These are phyloP conservation scores for Solanum microdontum DNA, from an alignment of 257 asterid species.

Conservation along the genomic window DNA sequence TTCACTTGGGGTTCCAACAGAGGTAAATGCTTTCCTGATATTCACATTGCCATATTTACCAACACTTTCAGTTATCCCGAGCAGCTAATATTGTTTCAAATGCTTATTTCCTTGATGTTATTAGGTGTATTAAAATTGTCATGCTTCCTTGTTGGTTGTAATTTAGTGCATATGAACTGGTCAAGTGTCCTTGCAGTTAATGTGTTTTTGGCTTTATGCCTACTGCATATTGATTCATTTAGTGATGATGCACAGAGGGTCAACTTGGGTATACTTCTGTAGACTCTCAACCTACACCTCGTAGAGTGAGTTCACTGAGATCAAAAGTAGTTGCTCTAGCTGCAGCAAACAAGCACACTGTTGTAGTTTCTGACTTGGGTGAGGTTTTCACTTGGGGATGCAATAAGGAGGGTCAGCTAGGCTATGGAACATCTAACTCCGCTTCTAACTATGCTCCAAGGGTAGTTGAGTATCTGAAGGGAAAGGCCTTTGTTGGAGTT, in stretches of 20 bases:
- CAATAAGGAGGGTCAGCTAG: constrained; percentile 99
- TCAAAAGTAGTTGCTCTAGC: constrained; percentile 76
- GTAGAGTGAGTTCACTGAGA: constrained; percentile 79
- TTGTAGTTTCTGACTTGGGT: constrained; percentile 80
- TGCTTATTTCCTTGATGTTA: background rate
- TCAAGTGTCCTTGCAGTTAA: background rate
- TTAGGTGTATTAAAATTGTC: background rate
- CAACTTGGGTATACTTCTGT: constrained; percentile 99
- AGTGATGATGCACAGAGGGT: constrained; percentile 62
- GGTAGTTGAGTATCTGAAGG: constrained; percentile 87
- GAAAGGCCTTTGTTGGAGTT: constrained; percentile 60
- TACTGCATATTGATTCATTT: constrained; percentile 1
- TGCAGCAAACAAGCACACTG: constrained; percentile 97
- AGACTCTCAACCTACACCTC: constrained; percentile 95
- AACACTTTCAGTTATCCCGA: background rate
- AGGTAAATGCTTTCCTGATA: constrained; percentile 34
- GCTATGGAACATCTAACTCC: constrained; percentile 95
- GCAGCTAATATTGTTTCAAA: background rate
- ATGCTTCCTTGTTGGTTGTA: background rate
- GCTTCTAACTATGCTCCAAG: constrained; percentile 93
- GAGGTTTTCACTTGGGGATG: constrained; percentile 98
- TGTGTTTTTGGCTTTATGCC: background rate
- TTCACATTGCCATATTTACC: background rate
- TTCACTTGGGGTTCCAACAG: constrained; percentile 99
- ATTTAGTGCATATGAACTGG: background rate